Percentiles rank a stretch among this genome's conserved stretches.
These are phyloP conservation scores for Aspergillus sp. DNA, from an alignment of 2,329 filamentous ascomycete genomes.

Conservation along the genomic window DNA sequence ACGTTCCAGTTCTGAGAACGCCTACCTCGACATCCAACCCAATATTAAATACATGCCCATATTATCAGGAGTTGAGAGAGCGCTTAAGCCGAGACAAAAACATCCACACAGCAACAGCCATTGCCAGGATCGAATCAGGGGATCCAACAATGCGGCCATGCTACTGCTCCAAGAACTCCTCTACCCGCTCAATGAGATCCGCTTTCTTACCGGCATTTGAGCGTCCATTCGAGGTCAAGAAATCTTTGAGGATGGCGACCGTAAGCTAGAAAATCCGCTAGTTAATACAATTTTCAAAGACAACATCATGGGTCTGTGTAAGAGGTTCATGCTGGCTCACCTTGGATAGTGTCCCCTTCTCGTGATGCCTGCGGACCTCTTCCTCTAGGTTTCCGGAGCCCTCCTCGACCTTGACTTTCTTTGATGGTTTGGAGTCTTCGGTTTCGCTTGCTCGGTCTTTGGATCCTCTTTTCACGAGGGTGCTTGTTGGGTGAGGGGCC, in stretches of 20 bases:
- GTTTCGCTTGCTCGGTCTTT: constrained; percentile 28
- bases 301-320: not conserved
- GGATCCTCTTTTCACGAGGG: constrained; percentile 51
- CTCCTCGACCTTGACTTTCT: constrained; percentile 49
- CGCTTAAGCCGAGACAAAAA: too few relatives aligned
- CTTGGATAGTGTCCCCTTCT: constrained; percentile 48
- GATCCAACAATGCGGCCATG: too few relatives aligned
- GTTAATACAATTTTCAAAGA: constrained; percentile 4
- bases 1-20: too few relatives aligned
- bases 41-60: too few relatives aligned
- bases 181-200: constrained; percentile 53
- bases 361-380: constrained; percentile 43
- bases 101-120: too few relatives aligned
- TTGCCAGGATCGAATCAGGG: too few relatives aligned
- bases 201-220: constrained; percentile 51
- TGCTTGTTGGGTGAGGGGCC: constrained; percentile 43
- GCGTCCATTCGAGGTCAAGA: constrained; percentile 47
- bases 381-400: constrained; percentile 31
- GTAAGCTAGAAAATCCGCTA: constrained; percentile 40
- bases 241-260: constrained; percentile 49
- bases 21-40: too few relatives aligned
- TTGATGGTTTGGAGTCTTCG: constrained; percentile 38
- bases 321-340: constrained; percentile 20
- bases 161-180: constrained; percentile 47
- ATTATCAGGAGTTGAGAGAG: too few relatives aligned